Evolutionary conservation across 2,329 filamentous ascomycete species (phyloP).

Genomic region (Berkeleyomyces rouxiae): DNA sequence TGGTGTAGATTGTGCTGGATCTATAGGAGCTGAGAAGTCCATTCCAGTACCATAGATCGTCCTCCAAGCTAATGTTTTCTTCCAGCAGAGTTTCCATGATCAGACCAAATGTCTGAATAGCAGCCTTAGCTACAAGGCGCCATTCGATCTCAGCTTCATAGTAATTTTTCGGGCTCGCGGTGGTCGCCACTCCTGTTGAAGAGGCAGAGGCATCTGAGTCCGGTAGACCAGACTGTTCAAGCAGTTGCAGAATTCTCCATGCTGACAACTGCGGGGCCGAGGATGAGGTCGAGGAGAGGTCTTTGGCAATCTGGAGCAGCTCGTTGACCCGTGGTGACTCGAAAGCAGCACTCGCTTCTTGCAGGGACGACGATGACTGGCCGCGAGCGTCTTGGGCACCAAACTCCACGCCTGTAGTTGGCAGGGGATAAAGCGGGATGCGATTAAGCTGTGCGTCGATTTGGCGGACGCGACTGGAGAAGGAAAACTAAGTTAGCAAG

Average conservation of each 20-base stretch:
- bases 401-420: not conserved
- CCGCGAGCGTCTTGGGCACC: not conserved
- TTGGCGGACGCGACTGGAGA: constrained; percentile 40
- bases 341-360: constrained; percentile 25
- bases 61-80: constrained; percentile 65
- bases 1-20: constrained; percentile 64
- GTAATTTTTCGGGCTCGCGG: constrained; percentile 22
- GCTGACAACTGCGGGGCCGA: constrained; percentile 45
- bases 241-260: constrained; percentile 40
- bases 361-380: constrained; percentile 16
- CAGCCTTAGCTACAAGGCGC: constrained; percentile 79
- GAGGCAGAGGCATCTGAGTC: constrained; percentile 16
- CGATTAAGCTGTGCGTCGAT: constrained; percentile 50
- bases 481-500: constrained; percentile 2
- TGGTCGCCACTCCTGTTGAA: constrained; percentile 12
- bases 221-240: constrained; percentile 43
- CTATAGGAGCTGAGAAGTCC: constrained; percentile 64
- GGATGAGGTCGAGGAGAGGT: constrained; percentile 52
- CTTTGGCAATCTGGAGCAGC: constrained; percentile 51
- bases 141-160: constrained; percentile 75
- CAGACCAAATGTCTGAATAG: constrained; percentile 75
- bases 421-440: constrained; percentile 27
- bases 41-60: constrained; percentile 94
- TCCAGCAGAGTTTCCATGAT: constrained; percentile 63
- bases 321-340: constrained; percentile 39